Conservation (phyloP, 2,329 filamentous ascomycete species). For the Corinectria fuckeliana region DNA sequence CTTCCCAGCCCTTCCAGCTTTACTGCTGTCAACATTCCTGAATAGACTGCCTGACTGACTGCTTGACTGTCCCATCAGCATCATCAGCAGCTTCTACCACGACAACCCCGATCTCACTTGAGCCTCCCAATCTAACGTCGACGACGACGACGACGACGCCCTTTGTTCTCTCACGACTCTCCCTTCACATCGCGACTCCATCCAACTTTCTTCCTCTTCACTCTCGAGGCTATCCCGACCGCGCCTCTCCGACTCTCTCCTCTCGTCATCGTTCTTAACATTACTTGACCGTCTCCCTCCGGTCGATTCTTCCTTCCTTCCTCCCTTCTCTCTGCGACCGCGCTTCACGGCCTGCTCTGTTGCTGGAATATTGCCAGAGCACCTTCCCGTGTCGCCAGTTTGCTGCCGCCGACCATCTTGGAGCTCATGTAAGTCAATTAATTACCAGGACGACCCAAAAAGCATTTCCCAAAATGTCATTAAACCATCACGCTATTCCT, state of each 20-base stretch:
- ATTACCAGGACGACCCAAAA: not conserved
- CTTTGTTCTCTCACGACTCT: not conserved
- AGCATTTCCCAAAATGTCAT: too few species aligned
- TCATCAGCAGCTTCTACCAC: conserved; percentile 26
- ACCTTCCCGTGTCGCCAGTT: conserved; percentile 27
- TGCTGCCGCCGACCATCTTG: conserved; percentile 17
- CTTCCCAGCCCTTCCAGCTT: conserved; percentile 33
- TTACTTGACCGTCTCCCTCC: conserved; percentile 29
- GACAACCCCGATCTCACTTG: not conserved
- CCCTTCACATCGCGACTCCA: not conserved
- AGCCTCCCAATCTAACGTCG: not conserved
- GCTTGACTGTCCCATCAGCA: conserved; percentile 30
- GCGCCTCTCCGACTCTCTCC: conserved; percentile 3
- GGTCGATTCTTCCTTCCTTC: conserved; percentile 23
- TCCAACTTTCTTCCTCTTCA: not conserved
- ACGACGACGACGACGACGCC: not conserved
- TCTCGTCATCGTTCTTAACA: conserved; percentile 20
- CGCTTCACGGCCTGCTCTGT: conserved; percentile 38
- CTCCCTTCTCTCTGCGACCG: conserved; percentile 19
- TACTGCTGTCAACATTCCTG: conserved; percentile 32
- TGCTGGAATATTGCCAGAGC: conserved; percentile 51
- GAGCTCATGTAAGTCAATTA: conserved; percentile 31
- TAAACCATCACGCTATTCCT: not conserved
- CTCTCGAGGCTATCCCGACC: not conserved
- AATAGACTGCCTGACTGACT: conserved; percentile 24